Evolutionary conservation across 1,139 yeast genomes (phyloP).

Genomic region (Casaregolazyma suthepensis): DNA sequence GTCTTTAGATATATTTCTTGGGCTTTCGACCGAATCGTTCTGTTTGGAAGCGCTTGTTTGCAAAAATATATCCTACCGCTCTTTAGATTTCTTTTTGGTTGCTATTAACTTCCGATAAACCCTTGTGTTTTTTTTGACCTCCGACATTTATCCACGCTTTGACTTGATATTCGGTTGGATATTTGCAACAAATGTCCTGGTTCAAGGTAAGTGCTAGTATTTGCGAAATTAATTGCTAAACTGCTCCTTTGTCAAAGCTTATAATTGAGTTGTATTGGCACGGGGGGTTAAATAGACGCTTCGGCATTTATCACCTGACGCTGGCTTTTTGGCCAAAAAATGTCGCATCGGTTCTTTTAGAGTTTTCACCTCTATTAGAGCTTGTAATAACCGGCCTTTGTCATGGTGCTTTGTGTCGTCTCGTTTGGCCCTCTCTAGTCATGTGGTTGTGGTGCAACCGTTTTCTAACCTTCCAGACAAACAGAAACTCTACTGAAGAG

Average conservation of each 20-base stretch:
- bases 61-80: not conserved
- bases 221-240: not conserved
- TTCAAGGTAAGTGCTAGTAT: conserved; percentile 3
- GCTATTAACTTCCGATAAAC: not conserved
- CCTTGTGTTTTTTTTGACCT: not conserved
- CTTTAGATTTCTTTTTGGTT: not conserved
- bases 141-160: not conserved
- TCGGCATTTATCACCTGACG: not conserved
- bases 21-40: not conserved
- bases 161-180: not conserved
- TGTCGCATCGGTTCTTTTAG: not conserved
- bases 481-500: not conserved
- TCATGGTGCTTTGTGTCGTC: not conserved
- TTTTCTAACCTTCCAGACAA: not conserved
- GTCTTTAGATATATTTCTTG: not conserved
- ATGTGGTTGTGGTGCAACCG: not conserved
- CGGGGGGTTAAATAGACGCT: not conserved
- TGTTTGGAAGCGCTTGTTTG: not conserved
- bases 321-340: not conserved
- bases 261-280: not conserved
- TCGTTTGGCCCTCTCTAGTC: not conserved
- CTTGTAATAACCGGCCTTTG: not conserved
- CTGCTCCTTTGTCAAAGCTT: not conserved
- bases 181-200: conserved; percentile 2
- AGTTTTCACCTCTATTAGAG: not conserved